These are phyloP conservation scores for Alternaria arbusti DNA, from an alignment of 2,329 filamentous ascomycete species.

Conservation along the genomic window DNA sequence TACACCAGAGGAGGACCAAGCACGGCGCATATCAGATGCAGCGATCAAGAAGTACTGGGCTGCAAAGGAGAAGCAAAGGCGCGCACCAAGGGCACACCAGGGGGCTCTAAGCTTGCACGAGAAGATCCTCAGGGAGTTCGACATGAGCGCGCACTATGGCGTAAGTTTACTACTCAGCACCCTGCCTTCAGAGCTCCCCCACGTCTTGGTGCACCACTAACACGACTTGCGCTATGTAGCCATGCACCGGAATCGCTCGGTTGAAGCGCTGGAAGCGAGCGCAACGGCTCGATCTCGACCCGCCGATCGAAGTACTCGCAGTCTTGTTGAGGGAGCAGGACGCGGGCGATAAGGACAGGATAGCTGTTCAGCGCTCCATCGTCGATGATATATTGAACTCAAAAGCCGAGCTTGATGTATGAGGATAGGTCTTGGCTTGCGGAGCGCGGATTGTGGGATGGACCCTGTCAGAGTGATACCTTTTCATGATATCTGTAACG, in stretches of 20 bases:
- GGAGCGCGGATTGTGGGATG: not conserved
- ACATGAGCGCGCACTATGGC: conserved; percentile 89
- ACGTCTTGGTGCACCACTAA: conserved; percentile 13
- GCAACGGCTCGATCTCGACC: conserved; percentile 78
- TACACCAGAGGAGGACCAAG: conserved; percentile 59
- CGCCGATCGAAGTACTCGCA: conserved; percentile 87
- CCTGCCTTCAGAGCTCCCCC: conserved; percentile 29
- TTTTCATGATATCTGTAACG: not conserved
- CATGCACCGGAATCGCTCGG: conserved; percentile 83
- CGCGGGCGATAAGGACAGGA: conserved; percentile 54
- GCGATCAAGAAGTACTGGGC: conserved; percentile 82
- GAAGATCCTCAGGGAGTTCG: conserved; percentile 90
- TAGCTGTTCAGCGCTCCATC: conserved; percentile 69
- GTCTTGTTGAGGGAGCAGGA: conserved; percentile 76
- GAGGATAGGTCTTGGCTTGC: not conserved
- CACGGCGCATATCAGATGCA: conserved; percentile 68
- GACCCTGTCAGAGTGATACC: not conserved
- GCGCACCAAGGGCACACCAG: conserved; percentile 78
- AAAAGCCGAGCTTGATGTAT: conserved; percentile 49
- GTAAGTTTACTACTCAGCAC: conserved; percentile 61
- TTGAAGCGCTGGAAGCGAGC: conserved; percentile 88
- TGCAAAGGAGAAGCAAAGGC: conserved; percentile 70
- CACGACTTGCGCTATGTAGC: conserved; percentile 59
- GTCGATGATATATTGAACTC: conserved; percentile 71
- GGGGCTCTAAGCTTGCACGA: conserved; percentile 73